Percentiles rank a stretch among this genome's conserved stretches.
phyloP scores from a whole-genome alignment of 139 green algal genomes.

The Volvox reticuliferus region DNA sequence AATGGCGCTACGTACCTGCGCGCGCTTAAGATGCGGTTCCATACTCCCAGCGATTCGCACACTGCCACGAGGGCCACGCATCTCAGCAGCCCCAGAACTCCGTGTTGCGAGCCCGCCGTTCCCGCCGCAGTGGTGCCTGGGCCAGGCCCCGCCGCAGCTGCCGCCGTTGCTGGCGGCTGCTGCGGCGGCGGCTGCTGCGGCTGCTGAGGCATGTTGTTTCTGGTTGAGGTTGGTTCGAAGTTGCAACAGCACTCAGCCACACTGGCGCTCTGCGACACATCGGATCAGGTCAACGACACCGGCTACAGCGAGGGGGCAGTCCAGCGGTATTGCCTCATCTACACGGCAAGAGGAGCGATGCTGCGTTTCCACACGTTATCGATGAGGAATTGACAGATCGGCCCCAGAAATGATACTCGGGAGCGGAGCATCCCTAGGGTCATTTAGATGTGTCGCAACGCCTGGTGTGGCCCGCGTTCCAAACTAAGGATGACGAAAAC shows the following conservation, averaged over 20 bases:
- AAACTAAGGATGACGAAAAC: too few relatives aligned
- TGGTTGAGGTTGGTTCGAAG: not conserved
- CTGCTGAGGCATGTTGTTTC: not conserved
- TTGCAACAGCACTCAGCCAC: not conserved
- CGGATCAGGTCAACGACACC: not conserved
- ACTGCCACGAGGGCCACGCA: conserved; percentile 3
- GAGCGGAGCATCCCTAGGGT: too few relatives aligned
- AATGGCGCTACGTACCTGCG: conserved; percentile 1
- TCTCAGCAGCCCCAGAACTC: conserved; percentile 11
- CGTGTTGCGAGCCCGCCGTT: not conserved
- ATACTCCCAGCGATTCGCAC: not conserved
- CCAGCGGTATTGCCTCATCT: conserved; percentile 1
- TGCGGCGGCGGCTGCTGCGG: not conserved
- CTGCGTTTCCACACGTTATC: too few relatives aligned
- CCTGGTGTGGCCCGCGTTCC: too few relatives aligned
- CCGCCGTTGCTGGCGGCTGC: not conserved
- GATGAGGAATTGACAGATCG: too few relatives aligned
- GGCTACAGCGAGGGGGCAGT: not conserved
- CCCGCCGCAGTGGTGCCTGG: not conserved
- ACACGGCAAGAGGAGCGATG: not conserved
- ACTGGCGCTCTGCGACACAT: not conserved
- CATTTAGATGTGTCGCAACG: too few relatives aligned
- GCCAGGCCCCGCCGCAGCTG: not conserved
- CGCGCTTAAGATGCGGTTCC: conserved; percentile 1
- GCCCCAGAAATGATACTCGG: too few relatives aligned